Evolutionary conservation across 2,329 filamentous ascomycete species (phyloP), one percentile per base, ranked within the genome.

Genomic region (Epichloe uncinata): DNA sequence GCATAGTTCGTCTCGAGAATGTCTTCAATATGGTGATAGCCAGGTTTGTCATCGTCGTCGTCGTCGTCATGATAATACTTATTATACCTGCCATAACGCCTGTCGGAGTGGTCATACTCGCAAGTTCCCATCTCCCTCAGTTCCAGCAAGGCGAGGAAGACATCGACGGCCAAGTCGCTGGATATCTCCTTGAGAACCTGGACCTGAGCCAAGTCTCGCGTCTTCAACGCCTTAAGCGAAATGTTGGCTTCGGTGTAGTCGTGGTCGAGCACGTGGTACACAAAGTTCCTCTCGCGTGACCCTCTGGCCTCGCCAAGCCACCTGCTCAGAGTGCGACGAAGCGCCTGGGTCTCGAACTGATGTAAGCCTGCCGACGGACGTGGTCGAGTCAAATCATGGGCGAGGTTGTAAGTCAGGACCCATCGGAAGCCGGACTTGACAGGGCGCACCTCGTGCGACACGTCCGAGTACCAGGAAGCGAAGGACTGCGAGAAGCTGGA

Each of bases 401-500:
- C 57, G 4, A 80, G 66, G 55, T 78, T 78, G 60, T 77, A 81
- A 0, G 69, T 74, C 11, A 80, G 54, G 9, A 75, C 73, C 49
- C 72, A 66, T 3, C 73, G 71, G 55, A 72, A 69, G 3, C 76
- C 75, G 0, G 66, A 68, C 0, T 54, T 65, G 2, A 79, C 65
- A 1, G 69, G 67, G 15, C 68, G 61, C n/a, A 77, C 64, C 57
- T 79, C 69, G 54, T 78, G 73, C 1, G 62, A 64, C 0, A 78
- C 73, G 50, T 79, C 73, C 0, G 73, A 70, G 57, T 75, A 79
- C 77, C 67, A 70, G 34, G 51, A 62, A 6, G 57, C 53, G 26
- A 55, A 56, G 0, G 61, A 61, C 48, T 61, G 53, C 0, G 49
- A 15, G 5, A 18, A 34, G 4, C 54, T 36, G 0, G 60, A 63